phyloP scores from a whole-genome alignment of 495 filamentous ascomycete species.

The Neohortaea acidophila region DNA sequence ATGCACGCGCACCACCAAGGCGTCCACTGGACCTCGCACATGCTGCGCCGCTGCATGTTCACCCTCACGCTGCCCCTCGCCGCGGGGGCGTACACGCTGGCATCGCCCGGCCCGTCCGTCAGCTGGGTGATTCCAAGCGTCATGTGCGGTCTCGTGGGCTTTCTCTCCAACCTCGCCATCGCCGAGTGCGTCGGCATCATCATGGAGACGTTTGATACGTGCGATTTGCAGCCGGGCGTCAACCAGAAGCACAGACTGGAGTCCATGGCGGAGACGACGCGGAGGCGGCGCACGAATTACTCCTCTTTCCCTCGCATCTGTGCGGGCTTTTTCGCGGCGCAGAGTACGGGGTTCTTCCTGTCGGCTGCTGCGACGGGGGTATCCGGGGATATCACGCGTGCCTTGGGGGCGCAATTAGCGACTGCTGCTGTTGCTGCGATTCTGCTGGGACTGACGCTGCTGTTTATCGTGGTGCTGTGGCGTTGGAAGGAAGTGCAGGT shows the following conservation, averaged over 20 bases:
- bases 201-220: constrained; percentile 69
- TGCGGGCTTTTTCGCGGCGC: constrained; percentile 55
- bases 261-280: constrained; percentile 31
- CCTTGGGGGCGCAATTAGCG: constrained; percentile 46
- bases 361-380: constrained; percentile 49
- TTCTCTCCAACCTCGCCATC: constrained; percentile 54
- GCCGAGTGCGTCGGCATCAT: constrained; percentile 61
- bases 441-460: constrained; percentile 44
- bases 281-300: constrained; percentile 46
- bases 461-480: constrained; percentile 42
- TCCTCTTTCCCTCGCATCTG: constrained; percentile 53
- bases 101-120: constrained; percentile 41
- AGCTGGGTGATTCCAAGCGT: constrained; percentile 47
- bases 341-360: constrained; percentile 47
- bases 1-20: constrained; percentile 33
- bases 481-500: constrained; percentile 51
- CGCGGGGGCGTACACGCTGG: constrained; percentile 47
- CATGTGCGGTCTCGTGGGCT: constrained; percentile 50
- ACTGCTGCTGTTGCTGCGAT: constrained; percentile 49
- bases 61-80: constrained; percentile 47
- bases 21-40: constrained; percentile 49
- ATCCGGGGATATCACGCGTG: constrained; percentile 44
- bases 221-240: constrained; percentile 51
- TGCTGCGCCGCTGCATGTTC: constrained; percentile 51
- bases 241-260: constrained; percentile 37